phyloP scores from a whole-genome alignment of 164 flowering plant genomes.

The Vitis amurensis region DNA sequence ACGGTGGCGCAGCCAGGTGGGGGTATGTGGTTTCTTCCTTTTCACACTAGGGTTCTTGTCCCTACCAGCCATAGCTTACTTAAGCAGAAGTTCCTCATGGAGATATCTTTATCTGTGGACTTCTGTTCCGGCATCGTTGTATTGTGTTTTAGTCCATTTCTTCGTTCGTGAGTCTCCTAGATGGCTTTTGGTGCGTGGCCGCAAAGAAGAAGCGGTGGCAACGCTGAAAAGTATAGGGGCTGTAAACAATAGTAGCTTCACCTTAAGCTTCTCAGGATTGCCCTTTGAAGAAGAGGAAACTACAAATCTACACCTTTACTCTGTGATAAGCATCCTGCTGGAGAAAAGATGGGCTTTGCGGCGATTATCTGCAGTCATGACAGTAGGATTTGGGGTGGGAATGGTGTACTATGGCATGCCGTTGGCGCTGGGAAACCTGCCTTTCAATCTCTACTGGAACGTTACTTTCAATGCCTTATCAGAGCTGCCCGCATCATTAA shows the following conservation, averaged over 20 bases:
- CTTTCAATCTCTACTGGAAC: constrained; percentile 48
- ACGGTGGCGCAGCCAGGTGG: neutral
- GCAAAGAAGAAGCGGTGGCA: constrained; percentile 47
- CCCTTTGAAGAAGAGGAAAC: constrained; percentile 3
- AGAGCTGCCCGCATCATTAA: constrained; percentile 51
- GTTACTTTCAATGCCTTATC: constrained; percentile 58
- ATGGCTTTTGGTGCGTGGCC: constrained; percentile 65
- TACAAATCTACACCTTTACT: constrained; percentile 21
- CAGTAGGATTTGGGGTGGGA: constrained; percentile 55
- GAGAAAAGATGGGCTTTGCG: constrained; percentile 45
- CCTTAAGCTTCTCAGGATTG: constrained; percentile 15
- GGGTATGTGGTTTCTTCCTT: neutral
- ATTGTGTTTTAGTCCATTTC: neutral
- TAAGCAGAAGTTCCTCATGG: neutral
- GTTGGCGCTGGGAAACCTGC: constrained; percentile 47
- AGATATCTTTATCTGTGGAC: neutral
- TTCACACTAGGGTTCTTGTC: neutral
- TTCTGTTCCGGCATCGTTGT: neutral
- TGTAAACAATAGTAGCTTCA: constrained; percentile 1
- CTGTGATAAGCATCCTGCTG: constrained; percentile 43
- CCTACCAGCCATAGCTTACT: constrained; percentile 1
- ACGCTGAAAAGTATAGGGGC: constrained; percentile 33
- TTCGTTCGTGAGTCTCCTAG: constrained; percentile 5
- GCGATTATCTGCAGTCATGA: constrained; percentile 42
- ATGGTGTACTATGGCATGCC: constrained; percentile 75